Base-by-base conservation (phyloP, 331 rosid genomes). In the Erythrophleum ivorense region DNA sequence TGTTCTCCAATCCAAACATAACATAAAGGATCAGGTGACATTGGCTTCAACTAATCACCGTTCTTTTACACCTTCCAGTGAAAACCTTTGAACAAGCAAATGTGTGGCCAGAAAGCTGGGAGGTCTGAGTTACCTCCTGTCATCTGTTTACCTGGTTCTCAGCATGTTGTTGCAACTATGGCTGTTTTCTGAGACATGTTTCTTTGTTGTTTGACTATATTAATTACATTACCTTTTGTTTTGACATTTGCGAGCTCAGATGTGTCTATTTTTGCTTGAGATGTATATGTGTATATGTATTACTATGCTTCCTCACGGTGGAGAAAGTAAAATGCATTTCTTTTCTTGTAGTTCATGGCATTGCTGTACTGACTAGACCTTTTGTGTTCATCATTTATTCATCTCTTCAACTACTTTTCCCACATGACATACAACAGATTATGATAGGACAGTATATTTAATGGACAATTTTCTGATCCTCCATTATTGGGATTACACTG, bases 321-420 rank as follows among this genome's bases (percentile, higher is more conserved):
- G 31, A 54, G 57, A 18, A 58, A 24, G 15, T 31, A 59, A 66
- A 43, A 33, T 24, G 31, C 57, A 41, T 67, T 29, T 73, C 36
- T 68, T 58, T 75, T 84, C 58, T 46, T 38, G 73, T 49, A 48
- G 75, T 71, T 41, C 79, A 71, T 50, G 11, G 14, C 53, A 48
- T 55, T 59, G 71, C 59, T 53, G 49, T 62, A 24, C 80, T 78
- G 66, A 21, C 14, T 7, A 18, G 7, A 49, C 14, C 3, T 34
- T 65, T 65, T 65, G 24, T 65, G 46, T 3, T 33, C 24, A 29
- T 60, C 33, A 45, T 63, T 13, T 34, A 63, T 63, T 63, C 70
- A 33, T 63, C 21, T 63, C 33, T 21, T 63, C 19, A 33, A 34
- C 19, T 14, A 63, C 45, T 63, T 36, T 63, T 63, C 45, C 70